These are phyloP conservation scores for Amanita jacksonii DNA, from an alignment of 768 basidiomycete species.

Conservation along the genomic window DNA sequence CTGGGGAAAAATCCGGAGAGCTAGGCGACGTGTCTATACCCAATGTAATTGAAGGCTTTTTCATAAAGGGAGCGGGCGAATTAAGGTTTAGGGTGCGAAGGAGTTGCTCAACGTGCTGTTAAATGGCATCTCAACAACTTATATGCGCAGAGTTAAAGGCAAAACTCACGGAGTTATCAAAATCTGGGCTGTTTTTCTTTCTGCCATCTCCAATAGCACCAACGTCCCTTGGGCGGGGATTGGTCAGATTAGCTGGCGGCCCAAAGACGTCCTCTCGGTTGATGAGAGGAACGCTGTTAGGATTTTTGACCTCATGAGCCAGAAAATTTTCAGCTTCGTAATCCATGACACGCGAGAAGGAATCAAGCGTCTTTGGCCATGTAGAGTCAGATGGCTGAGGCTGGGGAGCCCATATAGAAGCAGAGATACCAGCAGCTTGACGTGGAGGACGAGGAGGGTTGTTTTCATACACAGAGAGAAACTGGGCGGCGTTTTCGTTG, in stretches of 20 bases:
- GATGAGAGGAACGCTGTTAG: constrained; percentile 20
- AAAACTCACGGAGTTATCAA: constrained; percentile 41
- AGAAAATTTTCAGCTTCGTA: constrained; percentile 20
- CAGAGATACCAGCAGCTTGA: constrained; percentile 30
- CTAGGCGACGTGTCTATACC: constrained; percentile 37
- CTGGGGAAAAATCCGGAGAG: constrained; percentile 66
- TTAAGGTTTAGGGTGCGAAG: constrained; percentile 72
- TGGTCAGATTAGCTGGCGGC: constrained; percentile 24
- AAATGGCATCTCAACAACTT: constrained; percentile 13
- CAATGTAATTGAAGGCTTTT: constrained; percentile 34
- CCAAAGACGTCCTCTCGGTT: constrained; percentile 62
- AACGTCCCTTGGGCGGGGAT: constrained; percentile 34
- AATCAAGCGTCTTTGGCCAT: constrained; percentile 61
- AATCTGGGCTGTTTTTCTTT: constrained; percentile 49
- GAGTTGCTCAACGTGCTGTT: constrained; percentile 72
- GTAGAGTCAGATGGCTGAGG: constrained; percentile 56
- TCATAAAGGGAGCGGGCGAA: constrained; percentile 50
- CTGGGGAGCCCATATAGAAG: constrained; percentile 80
- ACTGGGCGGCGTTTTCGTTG: constrained; percentile 22
- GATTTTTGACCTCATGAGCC: constrained; percentile 18
- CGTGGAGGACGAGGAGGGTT: constrained; percentile 33
- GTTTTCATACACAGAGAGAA: constrained; percentile 29
- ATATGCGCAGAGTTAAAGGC: constrained; percentile 13
- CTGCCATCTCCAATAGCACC: constrained; percentile 79
- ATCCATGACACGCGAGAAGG: constrained; percentile 47